These are phyloP conservation scores for Omphalotus guepiniiformis DNA, from an alignment of 768 basidiomycete genomes.

Conservation along the genomic window DNA sequence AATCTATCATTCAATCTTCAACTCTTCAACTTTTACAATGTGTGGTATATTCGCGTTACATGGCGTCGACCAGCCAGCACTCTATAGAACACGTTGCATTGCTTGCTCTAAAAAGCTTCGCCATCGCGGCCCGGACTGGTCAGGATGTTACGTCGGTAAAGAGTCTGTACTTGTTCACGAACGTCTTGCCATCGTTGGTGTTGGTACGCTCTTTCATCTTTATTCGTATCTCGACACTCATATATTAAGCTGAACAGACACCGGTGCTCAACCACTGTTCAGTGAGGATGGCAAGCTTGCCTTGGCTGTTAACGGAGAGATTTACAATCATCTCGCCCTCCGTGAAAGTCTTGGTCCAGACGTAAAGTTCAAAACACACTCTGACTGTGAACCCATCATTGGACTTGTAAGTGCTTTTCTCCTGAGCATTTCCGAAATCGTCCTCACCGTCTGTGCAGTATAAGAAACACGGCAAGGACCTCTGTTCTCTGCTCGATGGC, in stretches of 20 bases:
- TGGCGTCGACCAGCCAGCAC: slow-evolving; percentile 66
- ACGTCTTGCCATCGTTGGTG: slow-evolving; percentile 95
- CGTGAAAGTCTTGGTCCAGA: slow-evolving; percentile 58
- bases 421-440: too few relatives aligned
- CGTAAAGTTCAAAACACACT: slow-evolving; percentile 91
- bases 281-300: slow-evolving; percentile 81
- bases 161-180: slow-evolving; percentile 87
- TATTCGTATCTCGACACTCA: background rate
- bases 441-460: slow-evolving; percentile 76
- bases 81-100: slow-evolving; percentile 70
- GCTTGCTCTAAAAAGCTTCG: slow-evolving; percentile 86
- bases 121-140: slow-evolving; percentile 98
- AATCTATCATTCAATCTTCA: background rate
- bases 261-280: slow-evolving; percentile 91
- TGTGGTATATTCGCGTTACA: slow-evolving; percentile 91
- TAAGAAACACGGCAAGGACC: slow-evolving; percentile 68
- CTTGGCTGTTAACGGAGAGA: slow-evolving; percentile 97
- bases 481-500: slow-evolving; percentile 85
- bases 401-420: slow-evolving; percentile 59
- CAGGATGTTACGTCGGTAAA: slow-evolving; percentile 87
- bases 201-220: slow-evolving; percentile 56
- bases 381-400: slow-evolving; percentile 96
- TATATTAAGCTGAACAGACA: slow-evolving; percentile 48
- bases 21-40: slow-evolving; percentile 41
- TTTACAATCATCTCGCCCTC: slow-evolving; percentile 92